Conservation (phyloP, 768 basidiomycete genomes). For the Rubroboletus satanas region DNA sequence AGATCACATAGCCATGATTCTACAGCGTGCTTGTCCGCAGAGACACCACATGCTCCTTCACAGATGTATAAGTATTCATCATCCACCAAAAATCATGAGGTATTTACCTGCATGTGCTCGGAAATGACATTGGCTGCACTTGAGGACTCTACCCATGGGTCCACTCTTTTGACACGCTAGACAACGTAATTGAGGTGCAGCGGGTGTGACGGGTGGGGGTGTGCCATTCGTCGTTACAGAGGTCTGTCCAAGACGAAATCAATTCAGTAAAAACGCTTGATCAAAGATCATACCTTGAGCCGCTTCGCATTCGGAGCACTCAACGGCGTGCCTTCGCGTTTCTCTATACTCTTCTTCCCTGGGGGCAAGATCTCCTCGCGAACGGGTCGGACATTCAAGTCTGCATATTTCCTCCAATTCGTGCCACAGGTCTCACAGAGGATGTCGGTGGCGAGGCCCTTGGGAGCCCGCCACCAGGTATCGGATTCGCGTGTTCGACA, state of each 20-base stretch:
- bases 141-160: constrained; percentile 70
- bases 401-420: constrained; percentile 92
- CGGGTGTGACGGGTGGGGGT: constrained; percentile 55
- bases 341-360: constrained; percentile 42
- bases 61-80: constrained; percentile 5
- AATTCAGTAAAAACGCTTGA: not conserved
- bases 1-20: constrained; percentile 86
- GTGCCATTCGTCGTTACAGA: constrained; percentile 47
- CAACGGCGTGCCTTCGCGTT: constrained; percentile 60
- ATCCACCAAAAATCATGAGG: not conserved
- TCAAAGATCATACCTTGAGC: constrained; percentile 45
- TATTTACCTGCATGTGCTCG: constrained; percentile 70
- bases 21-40: constrained; percentile 55
- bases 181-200: constrained; percentile 66
- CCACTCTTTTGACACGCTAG: constrained; percentile 72
- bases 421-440: constrained; percentile 85
- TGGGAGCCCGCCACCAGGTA: constrained; percentile 91
- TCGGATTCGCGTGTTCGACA: constrained; percentile 79
- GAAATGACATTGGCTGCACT: constrained; percentile 78
- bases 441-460: constrained; percentile 70
- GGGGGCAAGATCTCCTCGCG: constrained; percentile 60
- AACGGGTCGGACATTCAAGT: constrained; percentile 69
- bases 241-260: constrained; percentile 14
- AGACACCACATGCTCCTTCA: constrained; percentile 64
- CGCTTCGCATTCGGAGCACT: constrained; percentile 56